Conservation (phyloP, 345 rosid species). For the Acer yangbiense region DNA sequence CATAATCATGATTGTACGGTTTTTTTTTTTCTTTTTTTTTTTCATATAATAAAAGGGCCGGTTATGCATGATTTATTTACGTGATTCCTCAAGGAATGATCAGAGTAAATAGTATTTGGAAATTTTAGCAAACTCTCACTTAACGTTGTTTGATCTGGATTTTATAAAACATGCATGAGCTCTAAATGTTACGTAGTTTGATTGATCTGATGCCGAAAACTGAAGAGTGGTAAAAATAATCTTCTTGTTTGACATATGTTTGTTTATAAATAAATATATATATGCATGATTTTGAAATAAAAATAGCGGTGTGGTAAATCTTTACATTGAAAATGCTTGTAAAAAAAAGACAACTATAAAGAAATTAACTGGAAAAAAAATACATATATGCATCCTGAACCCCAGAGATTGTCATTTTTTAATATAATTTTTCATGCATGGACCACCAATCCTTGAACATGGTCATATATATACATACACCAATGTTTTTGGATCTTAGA, state of each 20-base stretch:
- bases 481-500: slow-evolving; percentile 51
- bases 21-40: no score
- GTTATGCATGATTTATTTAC: not conserved
- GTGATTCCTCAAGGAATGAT: no score
- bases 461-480: not conserved
- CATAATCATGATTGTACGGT: not conserved
- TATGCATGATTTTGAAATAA: not conserved
- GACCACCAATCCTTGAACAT: not conserved
- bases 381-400: not conserved
- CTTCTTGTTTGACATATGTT: not conserved
- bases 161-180: not conserved
- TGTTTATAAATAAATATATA: no score
- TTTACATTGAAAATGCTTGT: not conserved
- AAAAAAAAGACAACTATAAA: not conserved
- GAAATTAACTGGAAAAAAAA: no score
- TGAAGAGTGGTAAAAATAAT: not conserved
- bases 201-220: not conserved
- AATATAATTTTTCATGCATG: not conserved
- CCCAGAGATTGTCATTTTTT: not conserved
- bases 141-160: not conserved
- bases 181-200: not conserved
- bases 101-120: not conserved
- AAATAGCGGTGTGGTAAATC: not conserved
- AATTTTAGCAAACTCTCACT: not conserved
- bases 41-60: no score